Evolutionary conservation across 177 flowering plant species (phyloP).

Genomic region (Vitis hybrid): DNA sequence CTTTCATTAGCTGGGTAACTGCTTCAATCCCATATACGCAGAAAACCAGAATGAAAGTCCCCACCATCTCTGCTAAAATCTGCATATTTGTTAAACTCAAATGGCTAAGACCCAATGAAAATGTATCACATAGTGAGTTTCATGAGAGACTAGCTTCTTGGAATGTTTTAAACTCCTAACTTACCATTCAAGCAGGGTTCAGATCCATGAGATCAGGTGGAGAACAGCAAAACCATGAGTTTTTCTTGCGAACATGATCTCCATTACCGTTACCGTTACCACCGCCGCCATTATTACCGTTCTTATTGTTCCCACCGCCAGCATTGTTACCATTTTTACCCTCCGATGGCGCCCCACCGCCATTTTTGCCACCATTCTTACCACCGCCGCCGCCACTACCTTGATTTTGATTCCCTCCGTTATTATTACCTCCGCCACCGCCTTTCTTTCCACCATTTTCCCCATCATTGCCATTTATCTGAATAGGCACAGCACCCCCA

Average conservation of each 20-base stretch:
- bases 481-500: slow-evolving; percentile 32
- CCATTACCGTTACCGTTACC: slow-evolving; percentile 23
- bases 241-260: background rate
- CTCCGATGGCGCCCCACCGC: slow-evolving; percentile 20
- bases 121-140: too few relatives aligned
- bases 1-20: slow-evolving; percentile 38
- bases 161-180: background rate
- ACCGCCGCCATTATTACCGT: slow-evolving; percentile 16
- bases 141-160: too few relatives aligned
- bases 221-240: background rate
- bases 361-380: slow-evolving; percentile 38
- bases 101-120: too few relatives aligned
- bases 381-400: slow-evolving; percentile 28
- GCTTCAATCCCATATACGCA: slow-evolving; percentile 63
- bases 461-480: slow-evolving; percentile 32
- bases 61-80: slow-evolving; percentile 70
- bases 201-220: slow-evolving; percentile 9
- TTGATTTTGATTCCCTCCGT: slow-evolving; percentile 33
- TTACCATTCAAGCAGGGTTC: slow-evolving; percentile 36
- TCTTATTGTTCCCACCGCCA: slow-evolving; percentile 23
- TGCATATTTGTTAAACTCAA: slow-evolving; percentile 24
- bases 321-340: slow-evolving; percentile 26
- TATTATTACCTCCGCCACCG: slow-evolving; percentile 24
- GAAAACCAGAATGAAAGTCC: slow-evolving; percentile 73
- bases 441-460: slow-evolving; percentile 44